These are phyloP conservation scores for Cynanchum wilfordii DNA, from an alignment of 257 asterid species.

Conservation along the genomic window DNA sequence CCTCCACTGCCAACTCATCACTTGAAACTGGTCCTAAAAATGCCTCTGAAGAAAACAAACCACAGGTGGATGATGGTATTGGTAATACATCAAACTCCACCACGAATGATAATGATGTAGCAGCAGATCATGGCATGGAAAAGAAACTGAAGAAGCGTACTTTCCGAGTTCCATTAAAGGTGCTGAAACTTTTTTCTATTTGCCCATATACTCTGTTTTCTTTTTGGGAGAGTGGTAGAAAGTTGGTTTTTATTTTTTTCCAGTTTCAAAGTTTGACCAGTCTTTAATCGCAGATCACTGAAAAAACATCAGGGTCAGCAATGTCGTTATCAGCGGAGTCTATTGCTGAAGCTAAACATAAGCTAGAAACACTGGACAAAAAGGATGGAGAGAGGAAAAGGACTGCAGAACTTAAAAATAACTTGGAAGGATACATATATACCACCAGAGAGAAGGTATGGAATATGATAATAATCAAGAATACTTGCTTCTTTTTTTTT, in stretches of 20 bases:
- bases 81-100: slow-evolving; percentile 37
- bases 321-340: slow-evolving; percentile 71
- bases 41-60: slow-evolving; percentile 55
- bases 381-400: slow-evolving; percentile 93
- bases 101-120: slow-evolving; percentile 40
- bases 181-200: slow-evolving; percentile 18
- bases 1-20: slow-evolving; percentile 54
- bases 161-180: slow-evolving; percentile 89
- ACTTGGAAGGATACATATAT: slow-evolving; percentile 91
- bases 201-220: slow-evolving; percentile 1
- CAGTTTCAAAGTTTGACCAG: slow-evolving; percentile 16
- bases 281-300: slow-evolving; percentile 49
- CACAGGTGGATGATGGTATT: slow-evolving; percentile 38
- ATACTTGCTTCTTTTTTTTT: slow-evolving; percentile 9
- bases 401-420: slow-evolving; percentile 94
- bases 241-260: not conserved
- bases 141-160: slow-evolving; percentile 89
- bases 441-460: slow-evolving; percentile 89
- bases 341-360: slow-evolving; percentile 53
- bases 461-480: not conserved
- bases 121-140: slow-evolving; percentile 61
- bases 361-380: slow-evolving; percentile 75
- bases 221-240: not conserved
- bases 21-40: slow-evolving; percentile 39
- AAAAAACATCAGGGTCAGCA: slow-evolving; percentile 84